Percentiles rank a stretch among this genome's conserved stretches.
These are phyloP conservation scores for Suillus paluster DNA, from an alignment of 768 basidiomycete species.

Conservation along the genomic window DNA sequence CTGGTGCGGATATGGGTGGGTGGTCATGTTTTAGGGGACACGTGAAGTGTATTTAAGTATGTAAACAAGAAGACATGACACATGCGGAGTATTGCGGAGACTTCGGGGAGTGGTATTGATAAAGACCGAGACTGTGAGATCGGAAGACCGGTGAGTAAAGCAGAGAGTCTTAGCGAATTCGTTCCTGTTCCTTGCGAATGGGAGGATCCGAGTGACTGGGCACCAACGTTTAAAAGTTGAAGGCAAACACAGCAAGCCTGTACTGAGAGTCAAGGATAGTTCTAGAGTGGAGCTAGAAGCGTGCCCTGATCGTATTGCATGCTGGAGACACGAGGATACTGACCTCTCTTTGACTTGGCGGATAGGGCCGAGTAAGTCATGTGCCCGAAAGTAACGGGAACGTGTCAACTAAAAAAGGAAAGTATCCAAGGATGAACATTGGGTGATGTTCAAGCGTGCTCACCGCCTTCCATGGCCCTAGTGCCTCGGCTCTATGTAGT, in stretches of 20 bases:
- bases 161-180: neutral
- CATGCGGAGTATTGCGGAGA: neutral
- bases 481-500: neutral
- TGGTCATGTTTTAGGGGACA: neutral
- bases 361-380: neutral
- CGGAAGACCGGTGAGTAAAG: neutral
- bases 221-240: too few relatives aligned
- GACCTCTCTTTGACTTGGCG: neutral
- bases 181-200: neutral
- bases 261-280: neutral
- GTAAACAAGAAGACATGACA: neutral
- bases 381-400: neutral
- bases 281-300: neutral
- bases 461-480: neutral
- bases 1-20: neutral
- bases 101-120: neutral
- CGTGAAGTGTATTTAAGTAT: neutral
- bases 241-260: conserved; percentile 1
- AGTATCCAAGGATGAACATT: neutral
- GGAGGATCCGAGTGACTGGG: neutral
- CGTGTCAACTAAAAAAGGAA: neutral
- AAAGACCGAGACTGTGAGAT: neutral
- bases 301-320: neutral
- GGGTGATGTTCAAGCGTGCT: neutral
- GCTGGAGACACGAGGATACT: conserved; percentile 1